Percentiles rank a stretch among this genome's conserved stretches.
phyloP scores from a whole-genome alignment of 2,329 filamentous ascomycete genomes.

The Trichoderma atrobrunneum region DNA sequence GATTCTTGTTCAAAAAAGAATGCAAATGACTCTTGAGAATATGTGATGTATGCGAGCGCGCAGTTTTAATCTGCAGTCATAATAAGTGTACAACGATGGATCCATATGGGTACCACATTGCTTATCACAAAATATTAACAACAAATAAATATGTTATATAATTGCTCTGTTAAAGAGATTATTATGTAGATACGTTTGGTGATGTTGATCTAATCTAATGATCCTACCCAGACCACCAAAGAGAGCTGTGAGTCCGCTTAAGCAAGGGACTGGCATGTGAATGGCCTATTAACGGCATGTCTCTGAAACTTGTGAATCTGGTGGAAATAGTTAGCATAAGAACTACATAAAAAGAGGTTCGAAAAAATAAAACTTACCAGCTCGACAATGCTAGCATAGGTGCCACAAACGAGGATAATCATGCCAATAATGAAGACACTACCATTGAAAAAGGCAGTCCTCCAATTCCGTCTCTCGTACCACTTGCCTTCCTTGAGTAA shows the following conservation, averaged over 20 bases:
- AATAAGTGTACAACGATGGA: neutral
- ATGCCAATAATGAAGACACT: slow-evolving; percentile 29
- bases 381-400: slow-evolving; percentile 28
- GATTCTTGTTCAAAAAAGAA: neutral
- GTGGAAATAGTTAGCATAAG: neutral
- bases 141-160: neutral
- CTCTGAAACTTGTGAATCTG: slow-evolving; percentile 5
- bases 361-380: slow-evolving; percentile 24
- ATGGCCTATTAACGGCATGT: neutral
- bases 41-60: neutral
- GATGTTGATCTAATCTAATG: neutral
- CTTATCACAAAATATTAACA: neutral
- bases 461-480: slow-evolving; percentile 28
- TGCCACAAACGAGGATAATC: slow-evolving; percentile 27
- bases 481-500: slow-evolving; percentile 31
- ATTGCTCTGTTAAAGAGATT: neutral
- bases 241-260: neutral
- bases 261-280: slow-evolving; percentile 3
- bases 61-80: too few relatives aligned
- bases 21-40: neutral
- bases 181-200: neutral
- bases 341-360: neutral
- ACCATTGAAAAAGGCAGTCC: slow-evolving; percentile 24
- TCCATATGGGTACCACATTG: neutral
- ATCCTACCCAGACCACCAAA: neutral